These are phyloP conservation scores for Penicillium diatomitis DNA, from an alignment of 495 filamentous ascomycete species.

Conservation along the genomic window DNA sequence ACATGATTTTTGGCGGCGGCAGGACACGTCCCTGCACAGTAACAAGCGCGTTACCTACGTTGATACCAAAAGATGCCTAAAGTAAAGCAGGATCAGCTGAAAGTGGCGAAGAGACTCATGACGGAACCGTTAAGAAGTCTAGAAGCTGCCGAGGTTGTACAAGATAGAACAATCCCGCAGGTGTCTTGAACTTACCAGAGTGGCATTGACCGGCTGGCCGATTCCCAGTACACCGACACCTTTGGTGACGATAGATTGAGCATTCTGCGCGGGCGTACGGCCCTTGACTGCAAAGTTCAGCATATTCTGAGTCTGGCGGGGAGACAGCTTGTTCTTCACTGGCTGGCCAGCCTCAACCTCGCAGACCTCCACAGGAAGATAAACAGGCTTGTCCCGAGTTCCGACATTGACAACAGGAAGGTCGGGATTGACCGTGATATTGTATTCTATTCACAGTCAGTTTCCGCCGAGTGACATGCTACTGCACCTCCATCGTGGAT, in stretches of 20 bases:
- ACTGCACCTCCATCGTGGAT: neutral
- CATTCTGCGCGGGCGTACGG: slow-evolving; percentile 55
- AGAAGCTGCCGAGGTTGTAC: too few relatives aligned
- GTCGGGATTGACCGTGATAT: slow-evolving; percentile 26
- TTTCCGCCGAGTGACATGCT: neutral
- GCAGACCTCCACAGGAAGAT: slow-evolving; percentile 60
- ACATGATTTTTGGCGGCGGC: slow-evolving; percentile 41
- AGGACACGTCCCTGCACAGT: slow-evolving; percentile 59
- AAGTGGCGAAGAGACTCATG: neutral
- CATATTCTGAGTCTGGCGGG: slow-evolving; percentile 54
- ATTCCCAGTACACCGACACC: slow-evolving; percentile 45
- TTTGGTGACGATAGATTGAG: slow-evolving; percentile 48
- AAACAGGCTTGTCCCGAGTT: slow-evolving; percentile 45
- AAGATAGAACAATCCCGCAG: neutral
- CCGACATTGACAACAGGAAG: slow-evolving; percentile 67
- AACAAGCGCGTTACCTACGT: slow-evolving; percentile 44
- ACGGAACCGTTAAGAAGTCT: too few relatives aligned
- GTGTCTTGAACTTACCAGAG: slow-evolving; percentile 16
- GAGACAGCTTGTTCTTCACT: slow-evolving; percentile 43
- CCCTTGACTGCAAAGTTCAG: slow-evolving; percentile 53
- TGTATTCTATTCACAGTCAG: slow-evolving; percentile 30
- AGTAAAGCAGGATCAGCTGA: neutral
- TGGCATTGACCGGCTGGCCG: slow-evolving; percentile 15
- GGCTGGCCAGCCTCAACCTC: slow-evolving; percentile 57
- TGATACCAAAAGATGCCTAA: slow-evolving; percentile 46